phyloP scores from a whole-genome alignment of 139 green algal genomes.

The Tetradesmus lagerheimii region DNA sequence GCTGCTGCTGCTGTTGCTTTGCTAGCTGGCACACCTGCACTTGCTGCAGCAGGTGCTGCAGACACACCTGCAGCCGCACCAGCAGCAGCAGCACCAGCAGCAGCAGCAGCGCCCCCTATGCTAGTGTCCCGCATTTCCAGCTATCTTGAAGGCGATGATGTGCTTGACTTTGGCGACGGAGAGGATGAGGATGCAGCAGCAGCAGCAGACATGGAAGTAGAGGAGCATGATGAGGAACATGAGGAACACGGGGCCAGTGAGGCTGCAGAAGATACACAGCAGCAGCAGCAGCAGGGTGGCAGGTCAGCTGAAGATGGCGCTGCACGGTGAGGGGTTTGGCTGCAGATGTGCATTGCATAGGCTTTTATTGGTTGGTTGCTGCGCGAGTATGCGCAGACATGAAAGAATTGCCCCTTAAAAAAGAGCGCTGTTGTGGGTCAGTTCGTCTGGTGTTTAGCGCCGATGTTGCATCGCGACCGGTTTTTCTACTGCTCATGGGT shows the following conservation, averaged over 20 bases:
- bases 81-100: background rate
- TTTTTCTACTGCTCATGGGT: too few species aligned
- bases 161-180: conserved; percentile 23
- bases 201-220: background rate
- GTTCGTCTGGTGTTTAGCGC: too few species aligned
- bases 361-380: too few species aligned
- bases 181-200: conserved; percentile 4
- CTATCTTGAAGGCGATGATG: conserved; percentile 5
- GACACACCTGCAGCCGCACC: background rate
- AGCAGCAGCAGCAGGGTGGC: background rate
- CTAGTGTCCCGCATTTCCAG: background rate
- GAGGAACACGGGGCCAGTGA: background rate
- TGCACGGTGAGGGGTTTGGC: background rate
- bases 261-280: background rate
- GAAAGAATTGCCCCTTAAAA: too few species aligned
- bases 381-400: too few species aligned
- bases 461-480: too few species aligned
- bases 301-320: background rate
- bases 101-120: background rate
- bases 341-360: background rate
- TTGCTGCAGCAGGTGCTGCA: background rate
- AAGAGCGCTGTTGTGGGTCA: too few species aligned
- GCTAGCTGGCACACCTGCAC: background rate
- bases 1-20: background rate
- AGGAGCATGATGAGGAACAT: background rate